These are phyloP conservation scores for Primulina huaijiensis DNA, from an alignment of 257 asterid genomes.

Conservation along the genomic window DNA sequence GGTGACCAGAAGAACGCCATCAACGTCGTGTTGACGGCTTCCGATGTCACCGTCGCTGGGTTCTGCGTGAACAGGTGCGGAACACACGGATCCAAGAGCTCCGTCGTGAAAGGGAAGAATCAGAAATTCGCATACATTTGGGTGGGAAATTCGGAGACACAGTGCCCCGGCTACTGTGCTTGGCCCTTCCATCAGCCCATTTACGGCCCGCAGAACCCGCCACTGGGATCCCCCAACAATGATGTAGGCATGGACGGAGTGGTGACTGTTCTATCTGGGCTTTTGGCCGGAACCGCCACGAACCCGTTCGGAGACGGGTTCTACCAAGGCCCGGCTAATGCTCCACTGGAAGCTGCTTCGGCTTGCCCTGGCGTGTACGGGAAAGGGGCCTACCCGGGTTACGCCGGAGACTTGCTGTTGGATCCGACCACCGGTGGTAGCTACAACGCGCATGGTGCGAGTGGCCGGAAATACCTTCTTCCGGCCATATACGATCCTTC, in stretches of 20 bases:
- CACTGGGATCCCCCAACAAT: conserved; percentile 41
- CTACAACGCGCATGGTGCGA: conserved; percentile 42
- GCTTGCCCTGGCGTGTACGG: conserved; percentile 52
- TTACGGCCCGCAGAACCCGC: conserved; percentile 48
- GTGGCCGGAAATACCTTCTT: conserved; percentile 37
- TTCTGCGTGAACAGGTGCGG: conserved; percentile 39
- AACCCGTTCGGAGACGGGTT: conserved; percentile 51
- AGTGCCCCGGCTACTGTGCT: conserved; percentile 39
- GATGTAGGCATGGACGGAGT: conserved; percentile 47
- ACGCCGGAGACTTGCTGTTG: conserved; percentile 40
- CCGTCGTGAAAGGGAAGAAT: conserved; percentile 25
- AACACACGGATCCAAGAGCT: conserved; percentile 33
- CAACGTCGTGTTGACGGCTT: conserved; percentile 35
- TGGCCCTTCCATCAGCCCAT: conserved; percentile 53
- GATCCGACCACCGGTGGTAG: conserved; percentile 43
- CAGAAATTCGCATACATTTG: conserved; percentile 38
- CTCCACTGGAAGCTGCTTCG: conserved; percentile 47
- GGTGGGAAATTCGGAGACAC: conserved; percentile 40
- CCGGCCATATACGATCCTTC: conserved; percentile 30
- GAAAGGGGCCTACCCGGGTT: conserved; percentile 48
- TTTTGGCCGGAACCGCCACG: conserved; percentile 42
- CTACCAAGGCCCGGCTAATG: conserved; percentile 40
- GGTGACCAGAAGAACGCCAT: conserved; percentile 35
- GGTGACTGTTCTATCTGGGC: conserved; percentile 41
- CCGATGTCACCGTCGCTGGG: conserved; percentile 37